phyloP scores from a whole-genome alignment of 2,329 filamentous ascomycete species.

The Bimuria novae-zelandiae region DNA sequence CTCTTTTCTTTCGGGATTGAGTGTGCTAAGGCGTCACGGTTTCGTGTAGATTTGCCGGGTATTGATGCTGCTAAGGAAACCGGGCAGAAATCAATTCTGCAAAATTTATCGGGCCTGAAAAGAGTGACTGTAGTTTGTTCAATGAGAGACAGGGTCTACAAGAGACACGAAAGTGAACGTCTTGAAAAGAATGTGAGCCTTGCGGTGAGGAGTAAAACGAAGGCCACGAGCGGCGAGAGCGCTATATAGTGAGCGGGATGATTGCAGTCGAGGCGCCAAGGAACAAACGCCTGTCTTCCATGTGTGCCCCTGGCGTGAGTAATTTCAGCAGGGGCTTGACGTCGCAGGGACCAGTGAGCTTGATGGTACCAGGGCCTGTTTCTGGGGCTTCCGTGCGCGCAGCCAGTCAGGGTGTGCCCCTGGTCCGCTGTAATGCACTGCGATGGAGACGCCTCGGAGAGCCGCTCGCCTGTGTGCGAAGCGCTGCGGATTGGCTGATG shows the following conservation, averaged over 20 bases:
- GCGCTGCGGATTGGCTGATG: not conserved
- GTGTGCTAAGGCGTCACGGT: slow-evolving; percentile 23
- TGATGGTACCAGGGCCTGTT: slow-evolving; percentile 14
- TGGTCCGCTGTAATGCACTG: not conserved
- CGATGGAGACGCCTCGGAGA: not conserved
- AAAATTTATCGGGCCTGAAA: slow-evolving; percentile 36
- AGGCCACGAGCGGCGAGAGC: slow-evolving; percentile 17
- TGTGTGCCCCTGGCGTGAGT: slow-evolving; percentile 39
- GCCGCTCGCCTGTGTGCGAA: slow-evolving; percentile 9
- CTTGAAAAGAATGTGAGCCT: slow-evolving; percentile 39
- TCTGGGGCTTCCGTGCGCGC: slow-evolving; percentile 19
- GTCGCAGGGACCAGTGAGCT: slow-evolving; percentile 33
- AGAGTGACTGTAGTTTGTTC: slow-evolving; percentile 44
- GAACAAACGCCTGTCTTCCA: slow-evolving; percentile 18
- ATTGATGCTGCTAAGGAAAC: slow-evolving; percentile 29
- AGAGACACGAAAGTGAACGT: slow-evolving; percentile 43
- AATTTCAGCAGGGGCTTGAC: slow-evolving; percentile 41
- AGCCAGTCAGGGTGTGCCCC: slow-evolving; percentile 51
- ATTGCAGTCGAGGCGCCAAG: slow-evolving; percentile 38
- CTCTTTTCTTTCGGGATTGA: slow-evolving; percentile 25
- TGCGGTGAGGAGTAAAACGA: slow-evolving; percentile 37
- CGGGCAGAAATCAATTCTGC: slow-evolving; percentile 40
- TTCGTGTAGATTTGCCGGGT: slow-evolving; percentile 25
- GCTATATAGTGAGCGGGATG: slow-evolving; percentile 38
- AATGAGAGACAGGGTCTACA: slow-evolving; percentile 42